Evolutionary conservation across 1,139 yeast species (phyloP), one percentile per base, ranked within the genome.

Genomic region (Spencermartinsiella ligniputridi): DNA sequence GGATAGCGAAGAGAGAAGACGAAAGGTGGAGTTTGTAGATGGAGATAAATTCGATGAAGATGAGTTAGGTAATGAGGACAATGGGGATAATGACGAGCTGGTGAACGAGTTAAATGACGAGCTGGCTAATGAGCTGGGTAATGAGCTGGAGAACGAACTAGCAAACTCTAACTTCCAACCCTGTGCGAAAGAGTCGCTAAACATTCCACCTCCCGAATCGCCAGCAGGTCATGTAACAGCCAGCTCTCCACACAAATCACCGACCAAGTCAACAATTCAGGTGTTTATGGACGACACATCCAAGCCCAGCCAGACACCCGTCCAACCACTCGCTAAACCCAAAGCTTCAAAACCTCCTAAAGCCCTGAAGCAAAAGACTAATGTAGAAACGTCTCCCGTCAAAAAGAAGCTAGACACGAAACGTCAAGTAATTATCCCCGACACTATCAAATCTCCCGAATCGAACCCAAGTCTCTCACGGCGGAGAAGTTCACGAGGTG

Each of bases 401-500:
- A 40, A 16, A 37, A 44, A 29, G 16, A 38, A 18, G 19, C n/a
- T n/a, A n/a, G n/a, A n/a, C n/a, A n/a, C n/a, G n/a, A n/a, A n/a
- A n/a, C n/a, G n/a, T n/a, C 47, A 29, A 40, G 39, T 20, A 18
- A 13, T 27, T n/a, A 34, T 29, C 19, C 19, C 42, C 12, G 39
- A 41, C 33, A 29, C 24, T 37, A 37, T 34, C 18, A 41, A 34
- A 9, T 35, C 35, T 3, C 25, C 39, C 1, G 44, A 45, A 22
- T 20, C 32, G 3, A 38, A 39, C 13, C 40, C 40, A 0, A 30
- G 32, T 27, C 22, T 21, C 3, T 45, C 48, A 1, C 22, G 45
- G 32, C 42, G 57, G 35, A 45, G 57, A 17, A 37, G 51, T 3
- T 47, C 61, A 2, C 46, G 61, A 30, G 52, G 55, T 1, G 42